A percentile compares a stretch with the other conserved stretches of the same genome.
phyloP scores from a whole-genome alignment of 306 rosid species.

The Trifolium dubium region DNA sequence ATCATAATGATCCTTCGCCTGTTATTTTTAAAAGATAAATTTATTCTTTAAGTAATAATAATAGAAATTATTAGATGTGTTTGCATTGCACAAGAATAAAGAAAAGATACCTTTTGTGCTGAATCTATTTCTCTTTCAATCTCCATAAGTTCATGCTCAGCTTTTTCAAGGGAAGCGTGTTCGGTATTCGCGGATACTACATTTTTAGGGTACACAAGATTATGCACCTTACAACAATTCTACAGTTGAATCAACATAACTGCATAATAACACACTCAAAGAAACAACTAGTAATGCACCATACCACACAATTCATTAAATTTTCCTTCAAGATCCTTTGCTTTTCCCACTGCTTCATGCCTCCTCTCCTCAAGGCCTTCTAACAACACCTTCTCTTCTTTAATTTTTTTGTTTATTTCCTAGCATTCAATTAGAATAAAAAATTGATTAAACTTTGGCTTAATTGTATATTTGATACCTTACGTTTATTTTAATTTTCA shows the following conservation, averaged over 20 bases:
- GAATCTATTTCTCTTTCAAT: conserved; percentile 59
- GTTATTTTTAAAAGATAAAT: background rate
- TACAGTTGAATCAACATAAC: conserved; percentile 22
- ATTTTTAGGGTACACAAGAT: conserved; percentile 37
- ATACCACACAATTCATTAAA: conserved; percentile 77
- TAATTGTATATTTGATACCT: too few species aligned
- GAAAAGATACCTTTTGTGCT: conserved; percentile 59
- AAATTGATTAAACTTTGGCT: background rate
- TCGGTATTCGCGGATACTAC: conserved; percentile 73
- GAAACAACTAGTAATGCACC: conserved; percentile 34
- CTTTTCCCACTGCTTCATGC: conserved; percentile 61
- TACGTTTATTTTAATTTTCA: too few species aligned
- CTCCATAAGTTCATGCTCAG: conserved; percentile 64
- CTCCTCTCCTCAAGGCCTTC: conserved; percentile 52
- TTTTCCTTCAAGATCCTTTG: conserved; percentile 58
- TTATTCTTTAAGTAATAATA: background rate
- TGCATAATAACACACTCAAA: conserved; percentile 26
- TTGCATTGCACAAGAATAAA: conserved; percentile 22
- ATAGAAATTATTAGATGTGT: conserved; percentile 22
- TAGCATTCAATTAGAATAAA: conserved; percentile 46
- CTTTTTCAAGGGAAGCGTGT: conserved; percentile 64
- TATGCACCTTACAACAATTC: conserved; percentile 36
- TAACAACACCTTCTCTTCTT: conserved; percentile 46
- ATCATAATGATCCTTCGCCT: conserved; percentile 78
- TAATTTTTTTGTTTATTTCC: conserved; percentile 58